Base-by-base conservation (phyloP, 208 protist species). In the Crithidia brevicula region DNA sequence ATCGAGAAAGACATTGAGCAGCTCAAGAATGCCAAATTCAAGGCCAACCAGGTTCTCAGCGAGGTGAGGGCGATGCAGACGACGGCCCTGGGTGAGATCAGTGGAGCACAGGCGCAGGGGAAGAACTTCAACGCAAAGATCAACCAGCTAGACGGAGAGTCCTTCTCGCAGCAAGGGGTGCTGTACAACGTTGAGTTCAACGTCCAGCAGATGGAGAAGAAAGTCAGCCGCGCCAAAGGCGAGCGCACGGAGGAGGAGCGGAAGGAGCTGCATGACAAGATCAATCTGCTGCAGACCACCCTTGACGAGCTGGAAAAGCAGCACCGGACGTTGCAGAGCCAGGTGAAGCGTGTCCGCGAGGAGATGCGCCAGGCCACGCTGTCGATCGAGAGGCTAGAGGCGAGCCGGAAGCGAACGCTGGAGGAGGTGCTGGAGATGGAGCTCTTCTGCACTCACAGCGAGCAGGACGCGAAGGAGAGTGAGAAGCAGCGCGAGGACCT, bases 171-270 rank as follows among this genome's bases (percentile, higher is more conserved):
- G 77, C 94, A 98, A 75, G 91, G 97, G 46, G 65, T 98, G 8
- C 82, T 98, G 40, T 98, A 98, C 86, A 94, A 88, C 72, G 89
- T 97, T 27, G 95, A 98, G 82, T 98, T 97, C 66, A 92, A 84
- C 52, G 83, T 98, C 30, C 96, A 98, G 88, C 93, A 98, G 82
- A 96, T 98, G 88, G 91, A 98, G 76, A 90, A 95, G 64, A 98
- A 97, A 73, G 94, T 98, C 18, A 87, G 83, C 50, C 83, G 91
- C 22, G 90, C 89, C 47, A 86, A 90, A 46, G 93, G 95, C 16
- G 90, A 97, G 82, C 85, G 93, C 36, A 95, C 89, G 3, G 93
- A 97, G 64, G 93, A 98, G 31, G 96, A 98, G 80, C 89, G 91
- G 42, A 63, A 77, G 20, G 84, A 84, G 54, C 73, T 98, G 52